A percentile compares a stretch with the other conserved stretches of the same genome.
phyloP scores from a whole-genome alignment of 2,329 filamentous ascomycete genomes.

The Amauroascus verrucosus region DNA sequence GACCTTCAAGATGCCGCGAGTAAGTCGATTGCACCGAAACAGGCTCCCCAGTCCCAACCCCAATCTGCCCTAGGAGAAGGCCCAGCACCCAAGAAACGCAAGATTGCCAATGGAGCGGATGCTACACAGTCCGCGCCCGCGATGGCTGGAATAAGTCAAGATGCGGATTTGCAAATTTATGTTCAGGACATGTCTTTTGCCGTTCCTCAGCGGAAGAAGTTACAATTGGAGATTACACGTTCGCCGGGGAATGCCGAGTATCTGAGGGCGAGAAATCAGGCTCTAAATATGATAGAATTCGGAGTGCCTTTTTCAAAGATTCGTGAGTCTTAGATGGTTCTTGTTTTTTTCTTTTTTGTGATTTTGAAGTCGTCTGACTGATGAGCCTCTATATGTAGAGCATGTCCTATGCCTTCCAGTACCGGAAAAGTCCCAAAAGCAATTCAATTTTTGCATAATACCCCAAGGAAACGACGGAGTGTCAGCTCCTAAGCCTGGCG shows the following conservation, averaged over 20 bases:
- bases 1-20: conserved; percentile 25
- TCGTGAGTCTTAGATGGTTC: conserved; percentile 29
- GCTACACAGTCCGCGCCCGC: conserved; percentile 18
- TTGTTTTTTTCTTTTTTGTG: background rate
- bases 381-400: conserved; percentile 26
- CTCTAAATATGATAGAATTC: conserved; percentile 45
- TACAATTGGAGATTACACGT: conserved; percentile 48
- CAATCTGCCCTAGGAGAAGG: conserved; percentile 23
- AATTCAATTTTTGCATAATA: conserved; percentile 54
- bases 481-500: conserved; percentile 34
- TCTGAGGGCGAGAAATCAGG: conserved; percentile 42
- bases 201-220: conserved; percentile 54
- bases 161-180: conserved; percentile 34
- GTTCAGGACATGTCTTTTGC: conserved; percentile 51
- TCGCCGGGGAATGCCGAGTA: conserved; percentile 21
- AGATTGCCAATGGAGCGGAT: conserved; percentile 35
- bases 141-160: conserved; percentile 26
- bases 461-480: conserved; percentile 44
- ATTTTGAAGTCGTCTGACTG: background rate
- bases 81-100: conserved; percentile 41
- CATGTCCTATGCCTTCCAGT: conserved; percentile 53
- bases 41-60: conserved; percentile 6
- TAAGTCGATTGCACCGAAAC: background rate
- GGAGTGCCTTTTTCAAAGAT: conserved; percentile 42
- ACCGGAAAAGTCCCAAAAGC: conserved; percentile 53